phyloP scores from a whole-genome alignment of 2,329 filamentous ascomycete species.

The Truncatella angustata region DNA sequence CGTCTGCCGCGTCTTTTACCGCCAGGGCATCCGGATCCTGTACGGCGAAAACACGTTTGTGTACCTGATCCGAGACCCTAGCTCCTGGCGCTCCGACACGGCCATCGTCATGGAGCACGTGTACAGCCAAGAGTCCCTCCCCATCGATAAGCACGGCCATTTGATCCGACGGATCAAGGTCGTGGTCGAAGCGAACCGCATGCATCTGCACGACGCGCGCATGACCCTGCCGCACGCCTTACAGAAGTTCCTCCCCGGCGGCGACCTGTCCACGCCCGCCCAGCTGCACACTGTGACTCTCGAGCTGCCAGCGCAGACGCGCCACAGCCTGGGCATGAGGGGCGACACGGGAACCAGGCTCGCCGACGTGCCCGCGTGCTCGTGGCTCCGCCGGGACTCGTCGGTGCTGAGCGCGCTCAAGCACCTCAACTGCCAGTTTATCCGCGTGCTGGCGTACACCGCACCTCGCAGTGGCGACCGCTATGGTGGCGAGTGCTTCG shows the following conservation, averaged over 20 bases:
- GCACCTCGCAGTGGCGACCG: no score
- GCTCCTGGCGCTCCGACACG: conserved; percentile 11
- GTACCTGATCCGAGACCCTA: conserved; percentile 43
- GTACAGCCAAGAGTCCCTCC: conserved; percentile 26
- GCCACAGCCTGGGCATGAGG: conserved; percentile 8
- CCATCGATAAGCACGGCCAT: conserved; percentile 34
- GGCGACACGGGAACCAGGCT: not conserved
- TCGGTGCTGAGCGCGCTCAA: conserved; percentile 30
- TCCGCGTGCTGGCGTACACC: conserved; percentile 34
- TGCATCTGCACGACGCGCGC: conserved; percentile 18
- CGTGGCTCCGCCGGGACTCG: conserved; percentile 30
- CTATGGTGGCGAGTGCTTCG: conserved; percentile 14
- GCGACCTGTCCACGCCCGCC: conserved; percentile 15
- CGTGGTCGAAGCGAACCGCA: conserved; percentile 41
- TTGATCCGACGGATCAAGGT: conserved; percentile 41
- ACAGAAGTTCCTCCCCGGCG: conserved; percentile 29
- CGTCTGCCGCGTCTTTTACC: conserved; percentile 30
- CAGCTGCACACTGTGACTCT: conserved; percentile 42
- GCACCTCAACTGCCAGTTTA: conserved; percentile 31
- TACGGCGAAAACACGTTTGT: conserved; percentile 48
- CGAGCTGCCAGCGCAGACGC: conserved; percentile 33
- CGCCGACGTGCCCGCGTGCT: conserved; percentile 26
- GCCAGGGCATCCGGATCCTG: conserved; percentile 39
- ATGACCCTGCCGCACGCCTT: conserved; percentile 34
- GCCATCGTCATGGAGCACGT: conserved; percentile 21